Evolutionary conservation across 805 yeast species (phyloP).

Genomic region (Myxozyma mucilagina): DNA sequence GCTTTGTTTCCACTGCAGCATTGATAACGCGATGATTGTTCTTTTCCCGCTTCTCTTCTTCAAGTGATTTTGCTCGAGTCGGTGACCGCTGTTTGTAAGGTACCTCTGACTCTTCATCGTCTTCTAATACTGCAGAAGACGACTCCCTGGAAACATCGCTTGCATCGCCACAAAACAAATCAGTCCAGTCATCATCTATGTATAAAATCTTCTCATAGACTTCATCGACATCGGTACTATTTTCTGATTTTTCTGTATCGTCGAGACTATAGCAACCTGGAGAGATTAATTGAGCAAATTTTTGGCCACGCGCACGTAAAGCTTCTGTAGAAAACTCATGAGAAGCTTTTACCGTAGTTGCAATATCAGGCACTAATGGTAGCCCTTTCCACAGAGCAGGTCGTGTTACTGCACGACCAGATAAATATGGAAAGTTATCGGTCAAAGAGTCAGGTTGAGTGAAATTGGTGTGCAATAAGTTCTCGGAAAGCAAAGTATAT

Average conservation of each 20-base stretch:
- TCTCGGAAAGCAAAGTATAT: conserved; percentile 4
- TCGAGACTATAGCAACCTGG: conserved; percentile 15
- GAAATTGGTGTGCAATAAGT: background rate
- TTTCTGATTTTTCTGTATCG: too few species aligned
- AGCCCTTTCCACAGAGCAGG: background rate
- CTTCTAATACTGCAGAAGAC: background rate
- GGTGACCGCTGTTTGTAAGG: background rate
- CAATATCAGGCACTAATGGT: conserved; percentile 7
- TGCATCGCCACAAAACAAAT: conserved; percentile 20
- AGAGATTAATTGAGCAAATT: conserved; percentile 3
- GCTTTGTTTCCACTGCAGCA: conserved; percentile 4
- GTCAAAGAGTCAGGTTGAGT: background rate
- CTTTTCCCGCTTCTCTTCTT: conserved; percentile 10
- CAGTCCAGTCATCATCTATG: conserved; percentile 28
- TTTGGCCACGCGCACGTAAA: conserved; percentile 11
- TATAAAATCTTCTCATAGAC: too few species aligned
- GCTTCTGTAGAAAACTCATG: background rate
- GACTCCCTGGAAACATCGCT: background rate
- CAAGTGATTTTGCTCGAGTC: conserved; percentile 11
- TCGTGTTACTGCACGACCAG: background rate
- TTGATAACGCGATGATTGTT: conserved; percentile 3
- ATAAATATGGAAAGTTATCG: background rate
- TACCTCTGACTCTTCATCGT: background rate
- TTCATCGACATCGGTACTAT: background rate
- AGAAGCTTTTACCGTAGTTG: background rate